These are phyloP conservation scores for Skeletonema grethae DNA, from an alignment of 108 stramenopile species.

Conservation along the genomic window DNA sequence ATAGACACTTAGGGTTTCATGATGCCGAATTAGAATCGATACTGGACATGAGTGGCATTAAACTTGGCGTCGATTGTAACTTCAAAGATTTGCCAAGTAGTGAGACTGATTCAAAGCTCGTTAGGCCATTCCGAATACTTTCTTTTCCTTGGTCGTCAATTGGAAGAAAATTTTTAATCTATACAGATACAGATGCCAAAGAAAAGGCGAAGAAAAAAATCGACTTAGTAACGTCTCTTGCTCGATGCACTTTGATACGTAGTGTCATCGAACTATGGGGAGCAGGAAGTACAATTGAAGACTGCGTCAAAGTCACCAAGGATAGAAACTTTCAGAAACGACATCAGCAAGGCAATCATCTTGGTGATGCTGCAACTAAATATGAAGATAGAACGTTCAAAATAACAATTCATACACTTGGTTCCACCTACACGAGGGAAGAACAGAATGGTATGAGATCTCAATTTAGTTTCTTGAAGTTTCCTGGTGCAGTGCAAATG, in stretches of 20 bases:
- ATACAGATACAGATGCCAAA: conserved; percentile 3
- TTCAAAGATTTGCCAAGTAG: conserved; percentile 36
- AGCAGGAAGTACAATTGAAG: conserved; percentile 44
- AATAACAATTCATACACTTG: conserved; percentile 79
- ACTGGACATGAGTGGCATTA: conserved; percentile 67
- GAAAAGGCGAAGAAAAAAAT: conserved; percentile 19
- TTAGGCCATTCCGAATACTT: conserved; percentile 47
- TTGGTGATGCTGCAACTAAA: conserved; percentile 14
- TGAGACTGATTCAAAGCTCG: conserved; percentile 17
- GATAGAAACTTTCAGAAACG: conserved; percentile 6
- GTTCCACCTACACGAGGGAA: conserved; percentile 64
- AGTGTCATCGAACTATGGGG: conserved; percentile 86
- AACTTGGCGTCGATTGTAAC: conserved; percentile 50
- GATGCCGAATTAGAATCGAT: conserved; percentile 73
- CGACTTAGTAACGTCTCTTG: conserved; percentile 53
- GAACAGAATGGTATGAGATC: conserved; percentile 77
- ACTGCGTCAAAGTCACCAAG: conserved; percentile 49
- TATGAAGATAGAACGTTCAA: conserved; percentile 63
- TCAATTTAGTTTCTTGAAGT: conserved; percentile 49
- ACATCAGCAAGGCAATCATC: conserved; percentile 34
- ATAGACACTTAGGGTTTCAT: conserved; percentile 80
- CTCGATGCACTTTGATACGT: conserved; percentile 69
- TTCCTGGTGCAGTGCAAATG: conserved; percentile 76
- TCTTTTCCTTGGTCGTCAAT: conserved; percentile 46
- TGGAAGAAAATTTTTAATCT: conserved; percentile 32